phyloP scores from a whole-genome alignment of 805 yeast genomes.

The Candida silvatica region DNA sequence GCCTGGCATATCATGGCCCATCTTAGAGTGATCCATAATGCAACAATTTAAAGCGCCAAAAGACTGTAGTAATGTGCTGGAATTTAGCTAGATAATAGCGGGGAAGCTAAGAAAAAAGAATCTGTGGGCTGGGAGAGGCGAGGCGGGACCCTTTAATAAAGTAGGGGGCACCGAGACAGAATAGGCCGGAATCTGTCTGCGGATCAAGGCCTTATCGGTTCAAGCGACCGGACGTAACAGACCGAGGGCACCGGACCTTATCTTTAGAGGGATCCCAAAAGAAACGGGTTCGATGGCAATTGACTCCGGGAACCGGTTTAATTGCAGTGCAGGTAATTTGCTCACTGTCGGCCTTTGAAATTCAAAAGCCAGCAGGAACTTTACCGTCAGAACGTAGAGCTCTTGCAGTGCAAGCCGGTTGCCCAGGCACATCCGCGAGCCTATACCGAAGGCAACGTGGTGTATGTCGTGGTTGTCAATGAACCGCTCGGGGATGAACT shows the following conservation, averaged over 20 bases:
- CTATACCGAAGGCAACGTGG: constrained; percentile 61
- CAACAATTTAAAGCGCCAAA: too few relatives aligned
- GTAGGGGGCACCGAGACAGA: too few relatives aligned
- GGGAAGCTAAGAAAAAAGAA: too few relatives aligned
- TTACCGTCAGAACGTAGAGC: constrained; percentile 47
- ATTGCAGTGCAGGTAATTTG: constrained; percentile 42
- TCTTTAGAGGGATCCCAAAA: constrained; percentile 26
- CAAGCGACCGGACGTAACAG: too few relatives aligned
- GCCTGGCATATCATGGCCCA: constrained; percentile 10
- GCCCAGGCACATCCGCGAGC: constrained; percentile 69
- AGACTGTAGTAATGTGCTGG: too few relatives aligned
- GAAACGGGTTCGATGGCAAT: constrained; percentile 55
- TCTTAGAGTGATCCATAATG: constrained; percentile 7
- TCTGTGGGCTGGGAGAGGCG: too few relatives aligned
- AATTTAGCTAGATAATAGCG: too few relatives aligned
- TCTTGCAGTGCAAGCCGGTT: constrained; percentile 56
- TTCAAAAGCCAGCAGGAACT: constrained; percentile 38
- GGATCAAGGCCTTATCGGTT: too few relatives aligned
- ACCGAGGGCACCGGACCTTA: constrained; percentile 17
- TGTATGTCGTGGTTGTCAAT: constrained; percentile 13
- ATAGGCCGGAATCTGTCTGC: too few relatives aligned
- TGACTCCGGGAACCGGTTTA: constrained; percentile 45
- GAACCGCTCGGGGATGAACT: constrained; percentile 48
- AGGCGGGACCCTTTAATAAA: too few relatives aligned
- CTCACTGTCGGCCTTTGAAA: constrained; percentile 17